phyloP scores from a whole-genome alignment of 73 alveolate genomes.

The Paramecium sexaurelia region DNA sequence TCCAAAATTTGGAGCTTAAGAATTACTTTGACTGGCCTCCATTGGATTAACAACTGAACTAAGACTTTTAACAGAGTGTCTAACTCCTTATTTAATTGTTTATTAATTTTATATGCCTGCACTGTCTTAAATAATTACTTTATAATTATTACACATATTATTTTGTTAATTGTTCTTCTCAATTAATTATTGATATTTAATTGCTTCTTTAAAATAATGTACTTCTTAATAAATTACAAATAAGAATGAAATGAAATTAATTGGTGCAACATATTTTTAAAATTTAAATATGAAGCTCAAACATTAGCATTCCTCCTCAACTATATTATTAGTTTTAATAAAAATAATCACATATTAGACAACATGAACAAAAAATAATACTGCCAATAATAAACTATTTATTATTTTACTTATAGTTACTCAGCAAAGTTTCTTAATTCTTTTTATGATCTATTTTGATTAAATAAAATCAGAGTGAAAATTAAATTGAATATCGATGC shows the following conservation, averaged over 20 bases:
- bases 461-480: slow-evolving; percentile 5
- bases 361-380: not conserved
- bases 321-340: not conserved
- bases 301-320: not conserved
- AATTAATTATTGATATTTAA: not conserved
- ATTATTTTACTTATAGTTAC: not conserved
- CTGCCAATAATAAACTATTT: not conserved
- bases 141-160: not conserved
- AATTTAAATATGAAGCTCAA: not conserved
- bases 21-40: slow-evolving; percentile 21
- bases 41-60: slow-evolving; percentile 55
- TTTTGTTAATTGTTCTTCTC: not conserved
- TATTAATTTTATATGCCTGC: not conserved
- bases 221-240: slow-evolving; percentile 45
- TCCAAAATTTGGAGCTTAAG: slow-evolving; percentile 52
- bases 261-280: slow-evolving; percentile 5
- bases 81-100: not conserved
- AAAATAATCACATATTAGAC: not conserved
- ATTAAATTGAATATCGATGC: not conserved
- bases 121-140: not conserved
- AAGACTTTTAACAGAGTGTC: slow-evolving; percentile 34
- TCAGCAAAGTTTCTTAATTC: slow-evolving; percentile 38
- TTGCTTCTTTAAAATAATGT: not conserved
- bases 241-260: not conserved
- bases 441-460: not conserved